Evolutionary conservation across 768 basidiomycete species (phyloP).

Genomic region (Kwoniella mangroviensis): DNA sequence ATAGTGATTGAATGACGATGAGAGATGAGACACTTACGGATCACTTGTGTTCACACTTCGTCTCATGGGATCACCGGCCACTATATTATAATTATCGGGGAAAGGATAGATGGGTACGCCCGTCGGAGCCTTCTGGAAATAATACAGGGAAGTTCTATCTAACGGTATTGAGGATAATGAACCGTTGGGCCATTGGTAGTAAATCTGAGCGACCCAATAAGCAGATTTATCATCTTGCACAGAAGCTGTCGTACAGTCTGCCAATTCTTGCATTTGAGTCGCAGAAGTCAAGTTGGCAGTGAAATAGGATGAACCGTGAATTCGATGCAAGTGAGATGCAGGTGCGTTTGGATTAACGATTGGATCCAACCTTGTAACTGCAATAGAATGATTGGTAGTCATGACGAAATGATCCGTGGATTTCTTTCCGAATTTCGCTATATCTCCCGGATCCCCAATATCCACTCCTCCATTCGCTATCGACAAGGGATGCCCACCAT

Average conservation of each 20-base stretch:
- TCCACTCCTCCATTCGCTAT: constrained; percentile 25
- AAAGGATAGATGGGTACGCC: constrained; percentile 35
- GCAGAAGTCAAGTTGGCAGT: constrained; percentile 32
- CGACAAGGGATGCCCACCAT: constrained; percentile 29
- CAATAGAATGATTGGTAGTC: constrained; percentile 30
- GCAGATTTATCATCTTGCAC: constrained; percentile 39
- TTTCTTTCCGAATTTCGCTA: constrained; percentile 28
- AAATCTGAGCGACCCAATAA: constrained; percentile 35
- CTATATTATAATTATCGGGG: constrained; percentile 40
- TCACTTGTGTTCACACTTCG: constrained; percentile 24
- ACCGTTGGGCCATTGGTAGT: constrained; percentile 31
- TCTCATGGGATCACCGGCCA: constrained; percentile 34
- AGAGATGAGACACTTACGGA: constrained; percentile 22
- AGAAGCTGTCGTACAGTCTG: constrained; percentile 26
- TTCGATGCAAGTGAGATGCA: constrained; percentile 29
- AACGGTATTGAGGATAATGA: constrained; percentile 16
- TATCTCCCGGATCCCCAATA: constrained; percentile 31
- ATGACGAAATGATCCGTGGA: constrained; percentile 41
- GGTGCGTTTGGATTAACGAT: constrained; percentile 34
- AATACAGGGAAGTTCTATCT: constrained; percentile 31
- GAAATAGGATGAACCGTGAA: constrained; percentile 33
- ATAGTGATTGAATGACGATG: not conserved
- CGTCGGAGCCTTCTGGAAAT: constrained; percentile 34
- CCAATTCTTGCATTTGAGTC: constrained; percentile 27
- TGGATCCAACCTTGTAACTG: constrained; percentile 37